phyloP scores from a whole-genome alignment of 352 stramenopile species.

The Globisporangium ultimum region DNA sequence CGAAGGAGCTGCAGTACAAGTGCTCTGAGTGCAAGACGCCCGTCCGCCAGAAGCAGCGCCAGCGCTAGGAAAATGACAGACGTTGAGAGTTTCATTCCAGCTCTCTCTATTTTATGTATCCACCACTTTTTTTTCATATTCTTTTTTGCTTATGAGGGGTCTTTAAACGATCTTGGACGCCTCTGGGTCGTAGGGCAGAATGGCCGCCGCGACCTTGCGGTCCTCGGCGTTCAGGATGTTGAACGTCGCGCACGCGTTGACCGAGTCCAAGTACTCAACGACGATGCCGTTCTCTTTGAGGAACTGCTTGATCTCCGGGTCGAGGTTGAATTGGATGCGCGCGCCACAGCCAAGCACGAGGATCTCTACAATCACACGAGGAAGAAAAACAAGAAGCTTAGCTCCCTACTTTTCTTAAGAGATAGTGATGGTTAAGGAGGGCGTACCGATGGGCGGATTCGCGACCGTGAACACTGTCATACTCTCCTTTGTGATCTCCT shows the following conservation, averaged over 20 bases:
- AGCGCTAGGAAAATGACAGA: not conserved
- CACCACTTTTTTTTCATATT: not conserved
- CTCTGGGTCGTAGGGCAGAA: slow-evolving; percentile 67
- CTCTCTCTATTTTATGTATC: slow-evolving; percentile 1
- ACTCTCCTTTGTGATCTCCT: slow-evolving; percentile 81
- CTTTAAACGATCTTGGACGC: slow-evolving; percentile 10
- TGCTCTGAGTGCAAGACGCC: slow-evolving; percentile 46
- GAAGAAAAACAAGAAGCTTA: not conserved
- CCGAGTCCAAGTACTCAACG: slow-evolving; percentile 80
- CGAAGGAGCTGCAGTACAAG: slow-evolving; percentile 56
- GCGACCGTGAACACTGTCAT: slow-evolving; percentile 70
- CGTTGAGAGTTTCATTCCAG: not conserved
- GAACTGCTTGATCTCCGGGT: slow-evolving; percentile 60
- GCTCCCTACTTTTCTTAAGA: no score
- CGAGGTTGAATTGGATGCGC: slow-evolving; percentile 57
- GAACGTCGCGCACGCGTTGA: slow-evolving; percentile 87
- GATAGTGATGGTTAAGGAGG: not conserved
- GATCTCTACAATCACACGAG: slow-evolving; percentile 42
- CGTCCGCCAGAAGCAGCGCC: slow-evolving; percentile 17
- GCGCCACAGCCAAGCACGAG: slow-evolving; percentile 76
- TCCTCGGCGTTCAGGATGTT: slow-evolving; percentile 92
- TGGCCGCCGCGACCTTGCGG: slow-evolving; percentile 71
- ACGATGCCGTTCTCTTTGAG: slow-evolving; percentile 84
- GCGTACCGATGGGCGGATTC: slow-evolving; percentile 67
- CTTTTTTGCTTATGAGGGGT: not conserved